Percentiles rank a stretch among this genome's conserved stretches.
phyloP scores from a whole-genome alignment of 1,139 yeast species.

The Arxiozyma bovina region DNA sequence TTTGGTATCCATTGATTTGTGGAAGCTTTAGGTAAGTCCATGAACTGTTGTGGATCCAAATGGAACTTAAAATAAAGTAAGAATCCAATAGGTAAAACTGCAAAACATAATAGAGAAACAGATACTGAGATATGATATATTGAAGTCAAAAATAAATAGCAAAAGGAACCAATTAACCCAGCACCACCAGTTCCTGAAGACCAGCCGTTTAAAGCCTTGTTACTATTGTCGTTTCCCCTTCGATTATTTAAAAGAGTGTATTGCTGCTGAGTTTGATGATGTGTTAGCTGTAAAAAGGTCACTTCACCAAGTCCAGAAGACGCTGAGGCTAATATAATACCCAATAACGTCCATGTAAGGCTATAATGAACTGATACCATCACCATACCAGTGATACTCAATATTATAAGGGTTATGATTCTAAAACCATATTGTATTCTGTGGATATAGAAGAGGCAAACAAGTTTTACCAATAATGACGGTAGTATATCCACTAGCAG shows the following conservation, averaged over 20 bases:
- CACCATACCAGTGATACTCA: constrained; percentile 73
- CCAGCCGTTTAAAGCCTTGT: constrained; percentile 68
- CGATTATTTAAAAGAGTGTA: constrained; percentile 67
- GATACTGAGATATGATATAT: constrained; percentile 41
- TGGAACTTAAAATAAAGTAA: constrained; percentile 35
- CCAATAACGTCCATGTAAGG: constrained; percentile 41
- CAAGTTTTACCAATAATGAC: constrained; percentile 57
- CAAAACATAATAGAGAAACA: constrained; percentile 40
- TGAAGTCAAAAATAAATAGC: constrained; percentile 48
- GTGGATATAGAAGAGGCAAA: constrained; percentile 76
- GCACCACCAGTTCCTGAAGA: constrained; percentile 96
- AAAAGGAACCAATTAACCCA: constrained; percentile 71
- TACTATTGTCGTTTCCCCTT: constrained; percentile 28
- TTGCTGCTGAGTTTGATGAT: constrained; percentile 39
- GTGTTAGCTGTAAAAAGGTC: constrained; percentile 79
- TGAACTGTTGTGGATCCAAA: neutral
- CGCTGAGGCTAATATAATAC: constrained; percentile 72
- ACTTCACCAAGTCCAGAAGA: constrained; percentile 89
- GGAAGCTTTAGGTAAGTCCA: neutral
- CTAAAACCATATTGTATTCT: constrained; percentile 50
- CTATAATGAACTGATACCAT: constrained; percentile 42
- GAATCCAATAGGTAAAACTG: constrained; percentile 41
- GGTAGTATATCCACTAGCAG: constrained; percentile 83
- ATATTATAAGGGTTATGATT: constrained; percentile 43
- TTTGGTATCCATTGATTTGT: neutral